phyloP scores from a whole-genome alignment of 306 rosid genomes.

The Glycine soja region DNA sequence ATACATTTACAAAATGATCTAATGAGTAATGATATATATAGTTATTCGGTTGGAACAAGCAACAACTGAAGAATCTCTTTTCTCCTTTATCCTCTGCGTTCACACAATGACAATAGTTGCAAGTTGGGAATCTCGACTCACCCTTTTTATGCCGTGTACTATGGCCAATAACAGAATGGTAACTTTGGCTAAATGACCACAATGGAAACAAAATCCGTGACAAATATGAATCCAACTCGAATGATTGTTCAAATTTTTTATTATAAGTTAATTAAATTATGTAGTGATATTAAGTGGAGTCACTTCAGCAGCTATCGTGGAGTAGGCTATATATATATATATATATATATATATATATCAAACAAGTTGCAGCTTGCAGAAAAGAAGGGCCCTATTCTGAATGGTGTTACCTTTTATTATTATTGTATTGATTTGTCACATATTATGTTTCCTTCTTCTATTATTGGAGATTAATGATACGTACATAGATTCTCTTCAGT shows the following conservation, averaged over 20 bases:
- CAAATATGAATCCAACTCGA: not conserved
- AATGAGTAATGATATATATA: constrained; percentile 36
- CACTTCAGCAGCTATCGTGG: constrained; percentile 19
- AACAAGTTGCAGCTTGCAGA: constrained; percentile 15
- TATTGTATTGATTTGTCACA: constrained; percentile 27
- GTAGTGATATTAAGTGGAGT: constrained; percentile 21
- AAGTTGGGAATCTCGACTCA: constrained; percentile 21
- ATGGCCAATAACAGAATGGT: not conserved
- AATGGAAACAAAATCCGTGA: not conserved
- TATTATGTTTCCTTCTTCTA: constrained; percentile 22
- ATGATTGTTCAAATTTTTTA: not conserved
- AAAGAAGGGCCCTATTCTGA: constrained; percentile 27
- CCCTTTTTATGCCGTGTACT: constrained; percentile 19
- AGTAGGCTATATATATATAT: constrained; percentile 12
- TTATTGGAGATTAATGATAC: constrained; percentile 45
- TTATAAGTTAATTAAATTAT: constrained; percentile 13
- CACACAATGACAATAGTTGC: constrained; percentile 3
- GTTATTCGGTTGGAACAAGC: constrained; percentile 47
- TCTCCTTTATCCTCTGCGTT: constrained; percentile 7
- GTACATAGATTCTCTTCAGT: constrained; percentile 37
- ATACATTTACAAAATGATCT: constrained; percentile 17
- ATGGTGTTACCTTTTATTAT: constrained; percentile 1
- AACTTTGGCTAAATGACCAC: constrained; percentile 10
- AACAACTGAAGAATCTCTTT: constrained; percentile 45
- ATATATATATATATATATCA: constrained; percentile 2